These are phyloP conservation scores for Brassica rapa DNA, from an alignment of 345 rosid species.

Conservation along the genomic window DNA sequence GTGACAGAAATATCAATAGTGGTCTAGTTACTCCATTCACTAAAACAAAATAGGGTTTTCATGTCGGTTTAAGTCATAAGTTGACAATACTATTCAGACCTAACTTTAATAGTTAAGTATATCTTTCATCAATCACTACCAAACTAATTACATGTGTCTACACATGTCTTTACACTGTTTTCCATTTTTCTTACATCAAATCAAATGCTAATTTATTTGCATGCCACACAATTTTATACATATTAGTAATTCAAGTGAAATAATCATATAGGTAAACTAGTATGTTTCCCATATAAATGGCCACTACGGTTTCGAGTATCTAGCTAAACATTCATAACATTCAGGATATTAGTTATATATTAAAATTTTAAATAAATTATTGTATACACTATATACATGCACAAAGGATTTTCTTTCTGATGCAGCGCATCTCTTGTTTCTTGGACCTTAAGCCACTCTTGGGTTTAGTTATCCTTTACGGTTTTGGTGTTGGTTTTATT, in stretches of 20 bases:
- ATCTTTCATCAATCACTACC: conserved; percentile 30
- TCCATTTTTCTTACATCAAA: conserved; percentile 1
- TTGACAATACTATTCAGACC: conserved; percentile 29
- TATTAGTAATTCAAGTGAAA: background rate
- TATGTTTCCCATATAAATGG: background rate
- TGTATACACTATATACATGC: background rate
- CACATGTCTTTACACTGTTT: conserved; percentile 21
- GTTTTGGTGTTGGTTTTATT: background rate
- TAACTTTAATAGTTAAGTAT: conserved; percentile 37
- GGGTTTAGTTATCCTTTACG: too few species aligned
- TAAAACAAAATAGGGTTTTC: background rate
- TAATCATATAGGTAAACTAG: background rate
- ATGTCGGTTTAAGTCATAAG: conserved; percentile 22
- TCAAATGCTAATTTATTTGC: conserved; percentile 5
- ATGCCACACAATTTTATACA: conserved; percentile 10
- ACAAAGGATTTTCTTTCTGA: background rate
- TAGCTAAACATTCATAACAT: conserved; percentile 1
- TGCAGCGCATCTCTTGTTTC: too few species aligned
- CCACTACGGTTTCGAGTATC: background rate
- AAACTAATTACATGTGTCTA: conserved; percentile 33
- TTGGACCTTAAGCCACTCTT: too few species aligned
- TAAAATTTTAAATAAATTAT: background rate
- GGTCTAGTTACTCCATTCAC: background rate
- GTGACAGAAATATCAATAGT: background rate
- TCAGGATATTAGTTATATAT: background rate